Evolutionary conservation across 208 protist species (phyloP).

Genomic region (Wallacemonas sp.): DNA sequence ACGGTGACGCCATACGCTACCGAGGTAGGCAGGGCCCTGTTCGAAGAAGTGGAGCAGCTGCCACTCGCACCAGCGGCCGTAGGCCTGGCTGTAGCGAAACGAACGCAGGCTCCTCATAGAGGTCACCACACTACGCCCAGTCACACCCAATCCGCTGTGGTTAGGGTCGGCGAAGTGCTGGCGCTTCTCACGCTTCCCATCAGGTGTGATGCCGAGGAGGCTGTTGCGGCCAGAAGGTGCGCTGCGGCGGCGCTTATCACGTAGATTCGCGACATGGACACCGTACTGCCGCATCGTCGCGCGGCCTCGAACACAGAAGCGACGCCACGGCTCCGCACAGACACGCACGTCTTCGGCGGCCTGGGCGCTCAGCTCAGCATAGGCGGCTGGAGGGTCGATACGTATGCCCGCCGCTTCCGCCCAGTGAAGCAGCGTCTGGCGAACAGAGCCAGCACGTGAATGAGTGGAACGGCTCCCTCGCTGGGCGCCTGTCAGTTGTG

Average conservation of each 20-base stretch:
- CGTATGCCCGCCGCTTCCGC: slow-evolving; percentile 21
- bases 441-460: slow-evolving; percentile 6
- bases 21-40: slow-evolving; percentile 30
- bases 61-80: slow-evolving; percentile 38
- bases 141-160: slow-evolving; percentile 1
- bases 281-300: background rate
- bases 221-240: background rate
- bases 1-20: slow-evolving; percentile 32
- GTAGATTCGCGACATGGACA: slow-evolving; percentile 3
- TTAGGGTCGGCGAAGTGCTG: slow-evolving; percentile 5
- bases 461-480: no score
- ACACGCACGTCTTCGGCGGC: slow-evolving; percentile 3
- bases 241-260: slow-evolving; percentile 2
- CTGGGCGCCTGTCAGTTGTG: no score
- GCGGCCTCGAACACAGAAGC: slow-evolving; percentile 1
- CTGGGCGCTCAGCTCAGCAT: slow-evolving; percentile 10
- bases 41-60: slow-evolving; percentile 44
- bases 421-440: slow-evolving; percentile 22
- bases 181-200: background rate
- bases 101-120: slow-evolving; percentile 14
- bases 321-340: slow-evolving; percentile 8
- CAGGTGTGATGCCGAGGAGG: background rate
- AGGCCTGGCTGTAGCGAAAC: slow-evolving; percentile 27
- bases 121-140: no score
- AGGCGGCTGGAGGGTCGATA: slow-evolving; percentile 1